phyloP scores from a whole-genome alignment of 257 asterid species.

The Solanum lycopersicoides region DNA sequence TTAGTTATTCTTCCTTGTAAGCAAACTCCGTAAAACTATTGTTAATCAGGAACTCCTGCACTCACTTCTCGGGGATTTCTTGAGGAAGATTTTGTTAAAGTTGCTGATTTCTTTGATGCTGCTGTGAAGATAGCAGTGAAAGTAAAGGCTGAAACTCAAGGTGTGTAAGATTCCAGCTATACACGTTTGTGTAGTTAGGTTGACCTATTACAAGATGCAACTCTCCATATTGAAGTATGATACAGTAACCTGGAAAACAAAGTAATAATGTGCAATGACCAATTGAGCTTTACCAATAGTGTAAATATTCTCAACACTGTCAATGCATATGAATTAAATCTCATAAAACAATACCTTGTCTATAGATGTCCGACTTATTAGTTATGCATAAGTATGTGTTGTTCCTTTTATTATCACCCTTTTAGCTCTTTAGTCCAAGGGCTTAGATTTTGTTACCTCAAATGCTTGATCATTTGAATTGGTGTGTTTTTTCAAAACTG shows the following conservation, averaged over 20 bases:
- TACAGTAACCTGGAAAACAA: background rate
- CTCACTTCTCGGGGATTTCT: conserved; percentile 87
- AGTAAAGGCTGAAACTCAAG: conserved; percentile 72
- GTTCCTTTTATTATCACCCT: background rate
- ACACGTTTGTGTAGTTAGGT: background rate
- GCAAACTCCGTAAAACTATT: background rate
- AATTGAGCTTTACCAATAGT: background rate
- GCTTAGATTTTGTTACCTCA: background rate
- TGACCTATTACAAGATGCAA: background rate
- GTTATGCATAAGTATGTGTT: background rate
- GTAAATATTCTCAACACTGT: background rate
- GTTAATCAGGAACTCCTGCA: conserved; percentile 75
- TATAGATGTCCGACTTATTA: background rate
- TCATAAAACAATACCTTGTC: background rate
- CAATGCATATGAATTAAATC: background rate
- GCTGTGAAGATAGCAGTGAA: conserved; percentile 77
- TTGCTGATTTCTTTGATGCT: conserved; percentile 78
- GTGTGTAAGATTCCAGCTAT: conserved; percentile 11
- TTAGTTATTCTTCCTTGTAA: background rate
- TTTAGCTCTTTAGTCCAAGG: background rate
- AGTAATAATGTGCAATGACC: background rate
- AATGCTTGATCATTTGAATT: background rate
- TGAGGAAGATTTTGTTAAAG: conserved; percentile 82
- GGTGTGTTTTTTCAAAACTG: background rate
- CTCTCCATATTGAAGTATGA: background rate